A percentile compares a stretch with the other conserved stretches of the same genome.
Conservation (phyloP, 345 rosid species). For the Acer campestre region DNA sequence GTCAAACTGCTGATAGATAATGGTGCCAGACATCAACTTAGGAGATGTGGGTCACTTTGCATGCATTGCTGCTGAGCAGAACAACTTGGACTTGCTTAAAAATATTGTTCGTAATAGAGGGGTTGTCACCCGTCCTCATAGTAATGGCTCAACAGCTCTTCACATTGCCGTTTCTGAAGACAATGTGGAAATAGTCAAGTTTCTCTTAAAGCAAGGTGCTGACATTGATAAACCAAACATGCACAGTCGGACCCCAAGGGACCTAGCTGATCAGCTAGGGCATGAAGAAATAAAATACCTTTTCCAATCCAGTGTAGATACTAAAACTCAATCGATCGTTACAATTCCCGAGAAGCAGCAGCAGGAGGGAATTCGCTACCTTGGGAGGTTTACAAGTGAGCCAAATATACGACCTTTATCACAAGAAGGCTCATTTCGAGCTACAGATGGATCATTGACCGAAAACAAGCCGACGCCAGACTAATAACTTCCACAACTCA, state of each 20-base stretch:
- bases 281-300: conserved; percentile 70
- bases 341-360: conserved; percentile 55
- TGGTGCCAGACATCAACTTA: conserved; percentile 43
- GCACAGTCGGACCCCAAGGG: conserved; percentile 68
- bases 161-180: conserved; percentile 83
- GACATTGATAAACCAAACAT: conserved; percentile 58
- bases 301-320: conserved; percentile 44
- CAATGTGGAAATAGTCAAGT: conserved; percentile 64
- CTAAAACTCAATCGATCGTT: conserved; percentile 34
- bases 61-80: conserved; percentile 71
- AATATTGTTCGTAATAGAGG: conserved; percentile 61
- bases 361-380: conserved; percentile 37
- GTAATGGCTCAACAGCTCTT: conserved; percentile 69
- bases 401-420: conserved; percentile 54
- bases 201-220: conserved; percentile 69
- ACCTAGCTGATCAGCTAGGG: conserved; percentile 85
- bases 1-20: conserved; percentile 47
- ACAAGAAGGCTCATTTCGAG: conserved; percentile 26
- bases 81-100: conserved; percentile 57
- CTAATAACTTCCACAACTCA: conserved; percentile 66
- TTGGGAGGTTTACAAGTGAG: conserved; percentile 77
- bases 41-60: conserved; percentile 86
- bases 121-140: conserved; percentile 50
- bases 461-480: conserved; percentile 57
- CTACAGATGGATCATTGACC: conserved; percentile 50